Evolutionary conservation across 73 alveolate species (phyloP).

Genomic region (Paramecium pentaurelia): DNA sequence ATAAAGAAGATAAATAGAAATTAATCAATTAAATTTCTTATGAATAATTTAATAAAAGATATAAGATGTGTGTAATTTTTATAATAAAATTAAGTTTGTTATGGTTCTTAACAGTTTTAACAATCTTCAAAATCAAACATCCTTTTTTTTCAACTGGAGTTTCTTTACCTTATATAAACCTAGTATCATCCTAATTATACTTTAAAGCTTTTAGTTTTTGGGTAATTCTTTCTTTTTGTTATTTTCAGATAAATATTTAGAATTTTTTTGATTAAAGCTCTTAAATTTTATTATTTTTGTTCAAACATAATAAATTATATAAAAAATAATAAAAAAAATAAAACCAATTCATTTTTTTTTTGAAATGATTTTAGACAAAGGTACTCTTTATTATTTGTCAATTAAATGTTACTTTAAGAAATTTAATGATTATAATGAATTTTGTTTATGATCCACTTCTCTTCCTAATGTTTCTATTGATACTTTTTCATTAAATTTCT

Average conservation of each 20-base stretch:
- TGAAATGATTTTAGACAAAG: background rate
- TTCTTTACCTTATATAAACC: background rate
- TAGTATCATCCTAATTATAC: background rate
- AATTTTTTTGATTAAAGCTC: background rate
- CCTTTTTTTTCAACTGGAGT: background rate
- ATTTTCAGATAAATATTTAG: background rate
- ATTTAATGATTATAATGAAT: background rate
- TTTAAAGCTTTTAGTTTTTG: background rate
- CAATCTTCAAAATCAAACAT: background rate
- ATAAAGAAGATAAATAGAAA: no score
- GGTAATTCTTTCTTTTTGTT: background rate
- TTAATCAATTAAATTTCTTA: no score
- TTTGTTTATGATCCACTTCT: background rate
- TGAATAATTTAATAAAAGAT: no score
- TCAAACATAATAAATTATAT: background rate
- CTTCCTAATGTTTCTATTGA: background rate
- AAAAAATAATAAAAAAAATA: background rate
- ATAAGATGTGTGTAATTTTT: no score
- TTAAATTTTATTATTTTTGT: background rate
- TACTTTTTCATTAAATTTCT: background rate
- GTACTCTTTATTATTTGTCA: background rate
- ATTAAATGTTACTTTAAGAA: background rate
- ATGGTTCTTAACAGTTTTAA: background rate
- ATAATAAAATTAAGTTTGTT: no score
- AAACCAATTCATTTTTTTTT: background rate